phyloP scores from a whole-genome alignment of 768 basidiomycete species.

The Boletus tylopilopsis region DNA sequence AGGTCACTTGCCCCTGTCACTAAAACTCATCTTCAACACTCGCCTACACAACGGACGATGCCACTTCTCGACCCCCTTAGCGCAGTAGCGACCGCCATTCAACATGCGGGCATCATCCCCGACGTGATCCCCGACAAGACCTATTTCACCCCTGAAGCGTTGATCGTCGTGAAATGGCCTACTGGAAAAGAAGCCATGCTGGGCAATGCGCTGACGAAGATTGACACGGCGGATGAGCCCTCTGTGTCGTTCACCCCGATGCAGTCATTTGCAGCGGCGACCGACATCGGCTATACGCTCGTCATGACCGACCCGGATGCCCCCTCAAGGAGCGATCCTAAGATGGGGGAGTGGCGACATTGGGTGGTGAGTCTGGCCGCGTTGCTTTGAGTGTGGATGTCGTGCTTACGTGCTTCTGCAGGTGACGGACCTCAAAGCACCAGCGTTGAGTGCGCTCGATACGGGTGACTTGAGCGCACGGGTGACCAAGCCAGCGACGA shows the following conservation, averaged over 20 bases:
- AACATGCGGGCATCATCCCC: slow-evolving; percentile 24
- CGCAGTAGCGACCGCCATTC: slow-evolving; percentile 14
- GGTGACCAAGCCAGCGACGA: slow-evolving; percentile 44
- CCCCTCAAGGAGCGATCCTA: slow-evolving; percentile 46
- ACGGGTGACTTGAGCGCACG: slow-evolving; percentile 35
- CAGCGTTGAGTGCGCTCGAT: slow-evolving; percentile 28
- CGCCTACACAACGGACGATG: slow-evolving; percentile 8
- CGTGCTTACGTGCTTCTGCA: slow-evolving; percentile 10
- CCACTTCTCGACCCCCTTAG: slow-evolving; percentile 26
- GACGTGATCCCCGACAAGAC: slow-evolving; percentile 27
- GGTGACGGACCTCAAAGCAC: slow-evolving; percentile 39
- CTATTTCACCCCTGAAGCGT: slow-evolving; percentile 25
- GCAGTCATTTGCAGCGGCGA: slow-evolving; percentile 29
- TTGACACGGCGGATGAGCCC: slow-evolving; percentile 49
- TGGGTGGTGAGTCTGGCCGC: slow-evolving; percentile 44
- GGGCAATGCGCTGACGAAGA: slow-evolving; percentile 35
- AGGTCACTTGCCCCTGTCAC: no score
- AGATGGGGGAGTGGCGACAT: slow-evolving; percentile 51
- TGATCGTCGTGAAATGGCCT: slow-evolving; percentile 29
- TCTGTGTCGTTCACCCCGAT: slow-evolving; percentile 43
- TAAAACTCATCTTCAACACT: background rate
- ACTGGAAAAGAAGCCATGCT: slow-evolving; percentile 32
- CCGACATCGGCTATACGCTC: slow-evolving; percentile 44
- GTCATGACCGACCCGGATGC: slow-evolving; percentile 61
- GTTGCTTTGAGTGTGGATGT: background rate